These are phyloP conservation scores for Debaryomyces robertsiae DNA, from an alignment of 1,139 yeast genomes.

Conservation along the genomic window DNA sequence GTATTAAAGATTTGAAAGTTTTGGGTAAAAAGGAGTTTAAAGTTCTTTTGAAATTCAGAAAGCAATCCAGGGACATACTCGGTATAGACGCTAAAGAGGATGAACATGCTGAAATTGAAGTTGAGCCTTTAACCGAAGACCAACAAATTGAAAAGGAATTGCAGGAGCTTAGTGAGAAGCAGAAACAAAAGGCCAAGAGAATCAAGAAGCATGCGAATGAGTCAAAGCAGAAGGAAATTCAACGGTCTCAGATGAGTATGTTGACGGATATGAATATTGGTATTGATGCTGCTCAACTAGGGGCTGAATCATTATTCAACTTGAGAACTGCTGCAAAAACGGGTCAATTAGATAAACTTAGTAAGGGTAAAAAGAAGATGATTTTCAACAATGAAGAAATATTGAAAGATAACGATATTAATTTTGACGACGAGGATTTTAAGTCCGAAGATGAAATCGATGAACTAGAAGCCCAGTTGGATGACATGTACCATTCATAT, in stretches of 20 bases:
- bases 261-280: constrained; percentile 91
- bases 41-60: constrained; percentile 80
- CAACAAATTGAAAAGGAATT: constrained; percentile 87
- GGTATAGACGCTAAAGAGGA: constrained; percentile 62
- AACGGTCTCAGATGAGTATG: constrained; percentile 96
- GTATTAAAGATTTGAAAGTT: constrained; percentile 88
- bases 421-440: constrained; percentile 43
- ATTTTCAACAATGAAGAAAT: constrained; percentile 60
- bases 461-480: constrained; percentile 77
- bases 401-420: constrained; percentile 56
- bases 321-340: constrained; percentile 82
- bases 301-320: constrained; percentile 80
- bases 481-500: constrained; percentile 75
- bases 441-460: constrained; percentile 66
- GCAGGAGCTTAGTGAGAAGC: constrained; percentile 69
- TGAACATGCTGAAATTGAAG: constrained; percentile 54
- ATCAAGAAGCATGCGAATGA: constrained; percentile 84
- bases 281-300: constrained; percentile 85
- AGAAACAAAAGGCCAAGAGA: constrained; percentile 68
- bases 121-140: constrained; percentile 79
- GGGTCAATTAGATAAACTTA: constrained; percentile 72
- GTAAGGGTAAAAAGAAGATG: constrained; percentile 82
- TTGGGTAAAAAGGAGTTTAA: constrained; percentile 94
- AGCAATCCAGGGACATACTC: constrained; percentile 76
- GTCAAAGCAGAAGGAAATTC: constrained; percentile 80